Percentiles rank a stretch among this genome's conserved stretches.
Conservation (phyloP, 1,139 yeast species). For the Candida gigantensis region DNA sequence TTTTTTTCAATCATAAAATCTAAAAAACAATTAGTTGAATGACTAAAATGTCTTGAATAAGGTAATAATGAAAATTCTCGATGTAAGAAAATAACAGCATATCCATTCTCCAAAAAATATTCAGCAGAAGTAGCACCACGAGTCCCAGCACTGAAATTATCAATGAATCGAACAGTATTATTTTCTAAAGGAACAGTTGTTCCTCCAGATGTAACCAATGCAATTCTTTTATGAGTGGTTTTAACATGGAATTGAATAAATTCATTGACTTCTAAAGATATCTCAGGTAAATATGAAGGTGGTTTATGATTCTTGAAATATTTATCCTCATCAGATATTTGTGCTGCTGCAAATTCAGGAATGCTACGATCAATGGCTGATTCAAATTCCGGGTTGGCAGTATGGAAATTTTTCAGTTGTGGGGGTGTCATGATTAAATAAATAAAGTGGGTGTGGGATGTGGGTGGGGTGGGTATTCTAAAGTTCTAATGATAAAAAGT, state of each 20-base stretch:
- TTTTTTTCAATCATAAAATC: conserved; percentile 71
- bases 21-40: conserved; percentile 79
- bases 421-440: conserved; percentile 19
- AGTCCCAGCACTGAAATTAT: conserved; percentile 96
- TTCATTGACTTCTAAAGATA: conserved; percentile 54
- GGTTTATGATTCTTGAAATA: conserved; percentile 73
- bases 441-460: no score
- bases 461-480: background rate
- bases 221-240: conserved; percentile 54
- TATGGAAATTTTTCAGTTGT: conserved; percentile 38
- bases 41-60: conserved; percentile 84
- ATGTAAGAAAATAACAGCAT: conserved; percentile 89
- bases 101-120: conserved; percentile 78
- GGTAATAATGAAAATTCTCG: conserved; percentile 92
- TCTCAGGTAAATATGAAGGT: conserved; percentile 70
- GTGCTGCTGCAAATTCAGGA: conserved; percentile 81
- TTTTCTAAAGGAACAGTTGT: conserved; percentile 97
- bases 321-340: conserved; percentile 66
- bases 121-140: conserved; percentile 97
- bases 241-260: conserved; percentile 54
- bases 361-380: conserved; percentile 78
- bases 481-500: background rate
- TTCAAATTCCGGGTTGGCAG: conserved; percentile 69
- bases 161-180: conserved; percentile 94
- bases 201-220: conserved; percentile 93